Conservation (phyloP, 2,329 filamentous ascomycete genomes). For the Madurella mycetomatis region DNA sequence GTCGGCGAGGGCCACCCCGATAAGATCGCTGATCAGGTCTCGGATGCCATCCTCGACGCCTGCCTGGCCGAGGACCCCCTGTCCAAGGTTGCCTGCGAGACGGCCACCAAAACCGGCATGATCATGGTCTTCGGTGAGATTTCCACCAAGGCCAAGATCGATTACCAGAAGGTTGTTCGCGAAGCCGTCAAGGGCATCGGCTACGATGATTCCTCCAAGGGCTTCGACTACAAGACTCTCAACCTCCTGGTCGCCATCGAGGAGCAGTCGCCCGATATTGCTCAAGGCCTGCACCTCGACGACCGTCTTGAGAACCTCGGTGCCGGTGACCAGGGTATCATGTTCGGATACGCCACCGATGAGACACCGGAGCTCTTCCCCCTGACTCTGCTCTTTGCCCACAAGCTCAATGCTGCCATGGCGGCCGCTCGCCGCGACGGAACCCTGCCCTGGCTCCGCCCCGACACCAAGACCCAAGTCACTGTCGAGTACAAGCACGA, state of each 20-base stretch:
- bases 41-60: constrained; percentile 97
- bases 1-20: constrained; percentile 90
- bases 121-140: constrained; percentile 99
- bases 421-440: constrained; percentile 82
- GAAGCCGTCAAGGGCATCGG: constrained; percentile 96
- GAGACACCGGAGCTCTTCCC: constrained; percentile 97
- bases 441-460: constrained; percentile 85
- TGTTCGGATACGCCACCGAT: constrained; percentile 99
- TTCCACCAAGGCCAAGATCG: constrained; percentile 88
- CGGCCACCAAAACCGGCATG: constrained; percentile 99
- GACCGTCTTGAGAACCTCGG: constrained; percentile 95
- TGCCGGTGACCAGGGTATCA: constrained; percentile 99
- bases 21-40: constrained; percentile 98
- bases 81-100: constrained; percentile 99
- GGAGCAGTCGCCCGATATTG: constrained; percentile 98
- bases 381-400: constrained; percentile 86
- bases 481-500: constrained; percentile 99
- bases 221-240: constrained; percentile 99
- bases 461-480: constrained; percentile 99
- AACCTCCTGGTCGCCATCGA: constrained; percentile 98
- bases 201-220: constrained; percentile 95
- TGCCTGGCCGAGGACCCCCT: constrained; percentile 91
- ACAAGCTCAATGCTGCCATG: constrained; percentile 97
- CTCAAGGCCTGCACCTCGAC: constrained; percentile 97
- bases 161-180: constrained; percentile 98